phyloP scores from a whole-genome alignment of 805 yeast species.

The Saccharomyces cerevisiae region DNA sequence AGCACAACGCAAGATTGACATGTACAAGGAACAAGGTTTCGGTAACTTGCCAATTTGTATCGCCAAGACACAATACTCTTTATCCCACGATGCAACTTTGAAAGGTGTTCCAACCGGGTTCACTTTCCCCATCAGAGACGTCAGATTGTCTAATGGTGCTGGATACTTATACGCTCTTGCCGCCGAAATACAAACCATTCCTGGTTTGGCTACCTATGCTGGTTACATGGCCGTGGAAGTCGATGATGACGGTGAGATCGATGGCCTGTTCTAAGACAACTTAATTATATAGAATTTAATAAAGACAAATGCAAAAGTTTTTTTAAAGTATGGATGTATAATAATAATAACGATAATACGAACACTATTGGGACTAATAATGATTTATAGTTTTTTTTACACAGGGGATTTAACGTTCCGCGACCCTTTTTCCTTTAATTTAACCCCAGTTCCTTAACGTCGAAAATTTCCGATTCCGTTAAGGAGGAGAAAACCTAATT shows the following conservation, averaged over 20 bases:
- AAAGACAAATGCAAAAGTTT: background rate
- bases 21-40: conserved; percentile 66
- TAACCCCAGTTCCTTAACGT: background rate
- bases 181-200: conserved; percentile 79
- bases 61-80: conserved; percentile 79
- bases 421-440: background rate
- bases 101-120: conserved; percentile 81
- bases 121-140: conserved; percentile 73
- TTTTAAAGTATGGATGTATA: background rate
- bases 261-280: conserved; percentile 55
- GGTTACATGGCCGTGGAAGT: conserved; percentile 86
- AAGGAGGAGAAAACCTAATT: background rate
- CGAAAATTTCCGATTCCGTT: background rate
- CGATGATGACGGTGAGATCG: conserved; percentile 70
- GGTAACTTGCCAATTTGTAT: conserved; percentile 73
- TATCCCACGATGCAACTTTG: conserved; percentile 73
- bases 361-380: background rate
- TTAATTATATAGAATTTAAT: background rate
- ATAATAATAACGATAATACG: background rate
- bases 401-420: background rate
- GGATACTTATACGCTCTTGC: conserved; percentile 80
- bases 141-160: conserved; percentile 72
- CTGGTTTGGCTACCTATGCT: conserved; percentile 78
- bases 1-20: conserved; percentile 61
- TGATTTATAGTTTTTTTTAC: background rate